Evolutionary conservation across 768 basidiomycete species (phyloP).

Genomic region (Lenzites betulinus): DNA sequence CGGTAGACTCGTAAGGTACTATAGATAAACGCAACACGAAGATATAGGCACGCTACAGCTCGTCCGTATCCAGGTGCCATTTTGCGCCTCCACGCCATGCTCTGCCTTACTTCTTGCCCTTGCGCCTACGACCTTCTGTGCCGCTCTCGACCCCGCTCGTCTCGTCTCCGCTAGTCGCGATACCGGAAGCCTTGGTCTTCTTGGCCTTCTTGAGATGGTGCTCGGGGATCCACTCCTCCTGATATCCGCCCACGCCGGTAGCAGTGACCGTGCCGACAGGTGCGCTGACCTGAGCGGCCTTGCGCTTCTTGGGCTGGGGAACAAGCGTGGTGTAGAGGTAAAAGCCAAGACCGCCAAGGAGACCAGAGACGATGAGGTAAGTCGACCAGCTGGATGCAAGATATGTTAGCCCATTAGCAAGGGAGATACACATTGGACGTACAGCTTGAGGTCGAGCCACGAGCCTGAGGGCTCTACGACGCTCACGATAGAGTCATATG

Average conservation of each 20-base stretch:
- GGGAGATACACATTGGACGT: conserved; percentile 31
- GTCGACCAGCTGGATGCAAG: conserved; percentile 54
- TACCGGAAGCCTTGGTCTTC: conserved; percentile 52
- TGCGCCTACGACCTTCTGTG: conserved; percentile 50
- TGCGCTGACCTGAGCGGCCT: conserved; percentile 48
- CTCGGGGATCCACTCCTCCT: conserved; percentile 93
- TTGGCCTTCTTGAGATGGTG: conserved; percentile 78
- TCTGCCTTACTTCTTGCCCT: conserved; percentile 49
- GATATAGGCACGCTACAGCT: conserved; percentile 2
- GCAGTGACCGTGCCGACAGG: conserved; percentile 63
- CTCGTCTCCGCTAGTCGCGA: conserved; percentile 68
- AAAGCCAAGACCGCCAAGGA: conserved; percentile 66
- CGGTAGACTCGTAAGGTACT: neutral
- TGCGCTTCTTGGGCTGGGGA: conserved; percentile 65
- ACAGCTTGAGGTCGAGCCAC: conserved; percentile 82
- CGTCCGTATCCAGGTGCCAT: neutral
- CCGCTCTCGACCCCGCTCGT: conserved; percentile 48
- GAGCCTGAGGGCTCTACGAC: conserved; percentile 81
- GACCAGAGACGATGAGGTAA: conserved; percentile 65
- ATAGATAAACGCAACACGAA: conserved; percentile 12
- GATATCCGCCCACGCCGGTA: conserved; percentile 68
- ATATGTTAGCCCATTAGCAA: conserved; percentile 5
- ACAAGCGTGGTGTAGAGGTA: conserved; percentile 64
- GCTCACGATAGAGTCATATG: conserved; percentile 74
- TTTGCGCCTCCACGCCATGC: conserved; percentile 9